phyloP scores from a whole-genome alignment of 2,329 filamentous ascomycete species.

The Onygena corvina region DNA sequence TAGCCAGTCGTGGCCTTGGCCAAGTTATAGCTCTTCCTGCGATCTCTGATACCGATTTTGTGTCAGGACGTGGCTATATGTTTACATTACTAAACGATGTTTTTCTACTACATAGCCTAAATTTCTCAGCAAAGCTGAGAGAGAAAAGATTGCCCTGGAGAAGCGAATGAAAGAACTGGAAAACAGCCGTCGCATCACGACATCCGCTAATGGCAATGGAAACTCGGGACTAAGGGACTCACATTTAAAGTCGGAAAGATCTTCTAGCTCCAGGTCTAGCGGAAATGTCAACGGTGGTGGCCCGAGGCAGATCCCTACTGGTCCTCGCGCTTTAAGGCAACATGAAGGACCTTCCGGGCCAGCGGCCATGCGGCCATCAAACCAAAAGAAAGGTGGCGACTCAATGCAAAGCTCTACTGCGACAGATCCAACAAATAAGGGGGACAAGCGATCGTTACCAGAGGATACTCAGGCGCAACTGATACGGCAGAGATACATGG shows the following conservation, averaged over 20 bases:
- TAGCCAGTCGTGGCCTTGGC: background rate
- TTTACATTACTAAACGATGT: constrained; percentile 13
- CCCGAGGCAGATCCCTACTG: constrained; percentile 48
- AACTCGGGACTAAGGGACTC: constrained; percentile 12
- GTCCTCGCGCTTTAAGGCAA: constrained; percentile 56
- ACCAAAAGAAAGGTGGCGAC: constrained; percentile 37
- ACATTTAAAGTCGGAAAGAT: constrained; percentile 9
- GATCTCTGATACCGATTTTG: too few relatives aligned
- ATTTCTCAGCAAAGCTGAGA: constrained; percentile 71
- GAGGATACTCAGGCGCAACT: constrained; percentile 60
- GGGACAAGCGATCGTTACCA: constrained; percentile 35
- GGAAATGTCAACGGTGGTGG: constrained; percentile 20
- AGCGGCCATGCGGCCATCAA: constrained; percentile 36
- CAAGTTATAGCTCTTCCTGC: background rate
- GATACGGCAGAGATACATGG: constrained; percentile 76
- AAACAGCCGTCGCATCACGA: constrained; percentile 40
- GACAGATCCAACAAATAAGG: constrained; percentile 21
- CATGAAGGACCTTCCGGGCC: constrained; percentile 40
- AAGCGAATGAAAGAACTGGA: constrained; percentile 62
- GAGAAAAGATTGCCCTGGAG: constrained; percentile 67
- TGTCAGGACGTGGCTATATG: background rate
- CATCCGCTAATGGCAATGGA: constrained; percentile 19
- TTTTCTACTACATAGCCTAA: constrained; percentile 49
- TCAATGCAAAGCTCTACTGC: constrained; percentile 33
- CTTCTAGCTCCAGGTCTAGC: constrained; percentile 8